These are phyloP conservation scores for Biscutella auriculata DNA, from an alignment of 441 rosid species.

Conservation along the genomic window DNA sequence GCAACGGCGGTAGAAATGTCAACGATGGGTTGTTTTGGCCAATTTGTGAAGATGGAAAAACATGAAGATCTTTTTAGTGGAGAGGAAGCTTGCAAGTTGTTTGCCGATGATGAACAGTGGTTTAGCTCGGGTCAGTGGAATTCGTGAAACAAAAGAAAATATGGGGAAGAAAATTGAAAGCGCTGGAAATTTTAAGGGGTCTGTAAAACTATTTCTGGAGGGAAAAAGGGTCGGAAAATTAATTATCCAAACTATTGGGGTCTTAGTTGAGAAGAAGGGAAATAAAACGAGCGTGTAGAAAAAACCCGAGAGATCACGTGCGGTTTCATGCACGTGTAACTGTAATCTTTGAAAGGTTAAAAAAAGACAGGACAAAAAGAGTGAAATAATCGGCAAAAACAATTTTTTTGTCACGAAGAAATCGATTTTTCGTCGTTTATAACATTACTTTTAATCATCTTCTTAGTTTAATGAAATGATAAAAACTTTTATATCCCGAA, in stretches of 20 bases:
- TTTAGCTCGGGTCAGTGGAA: slow-evolving; percentile 21
- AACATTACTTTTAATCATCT: background rate
- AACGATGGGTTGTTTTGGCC: slow-evolving; percentile 13
- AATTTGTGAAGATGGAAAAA: slow-evolving; percentile 26
- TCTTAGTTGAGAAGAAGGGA: background rate
- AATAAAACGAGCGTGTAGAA: background rate
- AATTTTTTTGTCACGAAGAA: background rate
- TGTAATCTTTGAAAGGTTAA: background rate
- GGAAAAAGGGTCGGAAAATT: background rate
- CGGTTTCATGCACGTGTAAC: slow-evolving; percentile 15
- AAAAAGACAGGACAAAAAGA: background rate
- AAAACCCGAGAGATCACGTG: slow-evolving; percentile 6
- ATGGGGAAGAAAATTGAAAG: background rate
- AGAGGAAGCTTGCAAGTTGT: slow-evolving; percentile 29
- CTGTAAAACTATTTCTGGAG: background rate
- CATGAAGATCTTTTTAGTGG: slow-evolving; percentile 27
- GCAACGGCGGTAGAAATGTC: slow-evolving; percentile 7
- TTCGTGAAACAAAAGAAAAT: slow-evolving; percentile 2
- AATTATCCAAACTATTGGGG: slow-evolving; percentile 5
- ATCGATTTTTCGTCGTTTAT: background rate
- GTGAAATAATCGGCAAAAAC: background rate
- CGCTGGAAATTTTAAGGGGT: background rate
- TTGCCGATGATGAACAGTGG: slow-evolving; percentile 25
- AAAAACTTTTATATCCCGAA: no score
- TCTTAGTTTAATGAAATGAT: no score